Evolutionary conservation across 73 alveolate genomes (phyloP).

Genomic region (Uronychia setigera): DNA sequence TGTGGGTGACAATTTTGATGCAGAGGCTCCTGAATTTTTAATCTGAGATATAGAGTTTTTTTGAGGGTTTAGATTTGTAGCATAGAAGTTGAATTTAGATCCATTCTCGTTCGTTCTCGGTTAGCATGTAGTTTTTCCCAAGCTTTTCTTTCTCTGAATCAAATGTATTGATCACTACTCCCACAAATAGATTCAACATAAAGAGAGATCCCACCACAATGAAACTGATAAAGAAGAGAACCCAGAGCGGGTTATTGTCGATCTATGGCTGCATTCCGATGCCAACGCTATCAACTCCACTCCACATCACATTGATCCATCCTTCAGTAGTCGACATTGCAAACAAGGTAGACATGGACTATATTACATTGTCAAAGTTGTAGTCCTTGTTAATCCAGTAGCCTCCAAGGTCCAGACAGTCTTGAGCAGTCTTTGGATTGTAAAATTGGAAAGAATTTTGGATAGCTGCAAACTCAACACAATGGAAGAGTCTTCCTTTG

Average conservation of each 20-base stretch:
- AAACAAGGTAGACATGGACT: slow-evolving; percentile 60
- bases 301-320: slow-evolving; percentile 63
- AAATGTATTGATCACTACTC: slow-evolving; percentile 65
- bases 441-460: not conserved
- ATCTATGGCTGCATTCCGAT: slow-evolving; percentile 27
- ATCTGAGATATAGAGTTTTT: not conserved
- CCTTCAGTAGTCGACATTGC: slow-evolving; percentile 66
- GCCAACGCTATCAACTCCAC: slow-evolving; percentile 57
- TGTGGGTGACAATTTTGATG: slow-evolving; percentile 6
- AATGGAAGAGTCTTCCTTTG: slow-evolving; percentile 61
- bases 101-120: slow-evolving; percentile 62
- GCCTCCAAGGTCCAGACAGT: slow-evolving; percentile 44
- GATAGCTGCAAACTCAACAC: slow-evolving; percentile 7
- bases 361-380: slow-evolving; percentile 61
- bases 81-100: slow-evolving; percentile 28
- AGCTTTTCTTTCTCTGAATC: slow-evolving; percentile 52
- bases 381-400: slow-evolving; percentile 55
- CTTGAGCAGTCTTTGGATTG: slow-evolving; percentile 4
- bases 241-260: slow-evolving; percentile 16
- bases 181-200: slow-evolving; percentile 62
- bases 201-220: slow-evolving; percentile 56
- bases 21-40: not conserved
- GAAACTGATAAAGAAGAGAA: slow-evolving; percentile 51
- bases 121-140: slow-evolving; percentile 20
- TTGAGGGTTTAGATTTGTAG: slow-evolving; percentile 20